These are phyloP conservation scores for Babesia bigemina DNA, from an alignment of 169 alveolate species.

Conservation along the genomic window DNA sequence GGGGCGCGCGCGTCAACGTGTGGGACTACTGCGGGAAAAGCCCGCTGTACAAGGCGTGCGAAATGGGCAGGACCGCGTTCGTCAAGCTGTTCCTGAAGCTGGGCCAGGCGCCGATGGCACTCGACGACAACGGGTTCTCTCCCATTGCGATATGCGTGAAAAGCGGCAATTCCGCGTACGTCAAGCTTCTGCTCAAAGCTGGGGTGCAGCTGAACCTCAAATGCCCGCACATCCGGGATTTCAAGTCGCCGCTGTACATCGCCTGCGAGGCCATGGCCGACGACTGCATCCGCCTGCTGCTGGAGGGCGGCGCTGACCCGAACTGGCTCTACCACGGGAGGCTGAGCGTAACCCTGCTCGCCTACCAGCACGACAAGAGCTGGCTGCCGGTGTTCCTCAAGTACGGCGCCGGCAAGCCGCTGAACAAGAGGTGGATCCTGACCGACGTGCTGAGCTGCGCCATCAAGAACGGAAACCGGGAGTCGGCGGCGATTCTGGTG, in stretches of 20 bases:
- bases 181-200: constrained; percentile 74
- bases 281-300: constrained; percentile 76
- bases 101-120: constrained; percentile 46
- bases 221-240: constrained; percentile 80
- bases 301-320: constrained; percentile 85
- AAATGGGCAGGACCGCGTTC: constrained; percentile 73
- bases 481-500: constrained; percentile 72
- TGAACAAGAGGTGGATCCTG: constrained; percentile 77
- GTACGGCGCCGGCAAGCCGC: constrained; percentile 84
- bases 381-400: constrained; percentile 83
- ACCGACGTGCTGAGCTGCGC: constrained; percentile 82
- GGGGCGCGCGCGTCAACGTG: constrained; percentile 85
- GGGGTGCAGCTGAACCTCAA: constrained; percentile 74
- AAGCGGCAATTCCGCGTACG: constrained; percentile 52
- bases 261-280: constrained; percentile 83
- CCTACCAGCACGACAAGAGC: constrained; percentile 78
- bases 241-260: constrained; percentile 86
- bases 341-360: constrained; percentile 81
- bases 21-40: constrained; percentile 86
- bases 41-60: constrained; percentile 85
- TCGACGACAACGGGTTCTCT: constrained; percentile 65
- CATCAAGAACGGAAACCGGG: constrained; percentile 75
- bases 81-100: constrained; percentile 69
- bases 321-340: constrained; percentile 82
- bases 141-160: constrained; percentile 68